Base-by-base conservation (phyloP, 2,329 filamentous ascomycete species). In the Simplicillium sp. region DNA sequence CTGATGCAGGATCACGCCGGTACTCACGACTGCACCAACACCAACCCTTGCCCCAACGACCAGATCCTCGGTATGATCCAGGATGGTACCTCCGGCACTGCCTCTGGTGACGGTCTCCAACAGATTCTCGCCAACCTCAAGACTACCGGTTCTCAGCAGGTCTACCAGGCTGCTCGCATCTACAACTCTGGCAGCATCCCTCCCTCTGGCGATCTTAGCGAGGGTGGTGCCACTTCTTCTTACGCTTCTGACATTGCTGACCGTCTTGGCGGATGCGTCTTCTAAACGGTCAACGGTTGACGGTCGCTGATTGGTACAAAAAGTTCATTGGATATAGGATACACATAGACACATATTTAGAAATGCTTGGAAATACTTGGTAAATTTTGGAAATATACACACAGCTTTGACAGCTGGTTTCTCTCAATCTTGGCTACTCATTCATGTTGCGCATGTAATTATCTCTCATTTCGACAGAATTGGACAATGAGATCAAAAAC, bases 211-310 rank as follows among this genome's bases (percentile, higher is more conserved):
- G 28, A 38, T 18, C 36, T 42, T 16, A 38, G 25, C 18, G 36
- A 38, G n/a, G 40, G 40, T 18, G 40, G 40, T 31, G 20, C 40
- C 18, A 42, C 40, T 11, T 25, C n/a, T 14, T 42, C 29, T 20
- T 42, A 42, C 20, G 36, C 40, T 31, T 35, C 29, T 12, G 40
- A 42, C 20, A 35, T 42, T 29, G 40, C 40, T 29, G 32, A 42
- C 31, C 36, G 40, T 17, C 40, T 42, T 14, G 32, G 20, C 11
- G 40, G 40, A 15, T 42, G 40, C 15, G 36, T 37, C n/a, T 37
- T 37, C 17, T 37, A 37, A 37, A 11, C 31, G 6, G 13, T 33
- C 12, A 13, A 13, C 12, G 31, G 15, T 11, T 13, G 12, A 33
- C 31, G 12, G 15, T 13, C 31, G 7, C 5, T 11, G 13, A 7